These are phyloP conservation scores for Amphicarpaea edgeworthii DNA, from an alignment of 306 rosid species.

Conservation along the genomic window DNA sequence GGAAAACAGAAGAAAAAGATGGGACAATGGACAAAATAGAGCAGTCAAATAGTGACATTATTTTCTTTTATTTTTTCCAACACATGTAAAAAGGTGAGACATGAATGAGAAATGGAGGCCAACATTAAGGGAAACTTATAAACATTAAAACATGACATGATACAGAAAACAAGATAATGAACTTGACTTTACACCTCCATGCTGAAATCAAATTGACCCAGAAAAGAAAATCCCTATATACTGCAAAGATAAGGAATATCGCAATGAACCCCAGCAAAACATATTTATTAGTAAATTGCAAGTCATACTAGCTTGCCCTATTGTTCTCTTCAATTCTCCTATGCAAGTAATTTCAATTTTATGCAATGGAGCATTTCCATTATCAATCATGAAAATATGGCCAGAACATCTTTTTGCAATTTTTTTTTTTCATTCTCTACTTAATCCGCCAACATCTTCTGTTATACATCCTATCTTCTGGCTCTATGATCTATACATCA, in stretches of 20 bases:
- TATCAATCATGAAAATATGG: constrained; percentile 25
- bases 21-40: constrained; percentile 10
- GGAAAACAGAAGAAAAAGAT: constrained; percentile 14
- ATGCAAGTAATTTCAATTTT: constrained; percentile 26
- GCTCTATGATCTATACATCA: constrained; percentile 19
- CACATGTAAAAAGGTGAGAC: not conserved
- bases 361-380: constrained; percentile 14
- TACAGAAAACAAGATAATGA: constrained; percentile 24
- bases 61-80: constrained; percentile 16
- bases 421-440: constrained; percentile 25
- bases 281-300: constrained; percentile 14
- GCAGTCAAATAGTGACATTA: constrained; percentile 18
- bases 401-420: constrained; percentile 27
- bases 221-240: not conserved
- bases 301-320: constrained; percentile 7
- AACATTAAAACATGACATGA: constrained; percentile 30
- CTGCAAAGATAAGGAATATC: constrained; percentile 9
- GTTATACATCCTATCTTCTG: not conserved
- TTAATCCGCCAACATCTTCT: constrained; percentile 5
- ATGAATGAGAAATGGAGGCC: not conserved
- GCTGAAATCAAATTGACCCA: constrained; percentile 31
- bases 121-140: constrained; percentile 27
- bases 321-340: constrained; percentile 14
- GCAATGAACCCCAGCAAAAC: not conserved
- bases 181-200: constrained; percentile 1